Conservation (phyloP, 345 rosid species). For the Eucalyptus lansdowneana region DNA sequence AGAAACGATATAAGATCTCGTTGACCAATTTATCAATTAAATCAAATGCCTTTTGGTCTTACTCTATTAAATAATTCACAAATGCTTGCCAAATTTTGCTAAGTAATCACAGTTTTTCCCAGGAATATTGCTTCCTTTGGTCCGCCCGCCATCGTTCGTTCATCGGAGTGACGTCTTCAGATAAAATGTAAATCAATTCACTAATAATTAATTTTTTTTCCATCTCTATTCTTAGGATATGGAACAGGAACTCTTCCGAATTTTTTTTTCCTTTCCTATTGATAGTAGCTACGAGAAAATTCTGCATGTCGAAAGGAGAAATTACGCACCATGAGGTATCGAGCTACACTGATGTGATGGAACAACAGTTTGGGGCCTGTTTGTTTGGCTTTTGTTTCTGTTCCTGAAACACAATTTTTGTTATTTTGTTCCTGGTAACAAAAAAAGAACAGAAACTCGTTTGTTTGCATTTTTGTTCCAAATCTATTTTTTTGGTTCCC, state of each 20-base stretch:
- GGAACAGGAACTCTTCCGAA: background rate
- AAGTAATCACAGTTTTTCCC: too few species aligned
- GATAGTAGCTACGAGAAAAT: background rate
- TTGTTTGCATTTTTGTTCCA: too few species aligned
- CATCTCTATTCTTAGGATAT: background rate
- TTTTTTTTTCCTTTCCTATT: background rate
- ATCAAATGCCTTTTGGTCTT: background rate
- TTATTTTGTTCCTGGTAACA: too few species aligned
- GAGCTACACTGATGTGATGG: background rate
- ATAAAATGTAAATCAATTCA: background rate
- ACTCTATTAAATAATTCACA: background rate
- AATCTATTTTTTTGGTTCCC: too few species aligned
- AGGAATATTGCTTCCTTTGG: background rate
- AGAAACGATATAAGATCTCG: too few species aligned
- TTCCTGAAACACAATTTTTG: too few species aligned
- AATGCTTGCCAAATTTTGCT: background rate
- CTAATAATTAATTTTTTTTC: too few species aligned
- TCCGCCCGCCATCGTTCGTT: background rate
- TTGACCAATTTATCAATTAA: background rate
- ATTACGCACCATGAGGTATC: background rate
- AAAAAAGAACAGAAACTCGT: too few species aligned
- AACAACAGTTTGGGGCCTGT: too few species aligned
- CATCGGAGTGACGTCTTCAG: background rate
- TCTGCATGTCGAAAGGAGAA: background rate
- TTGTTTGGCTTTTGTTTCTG: too few species aligned